Base-by-base conservation (phyloP, 1,284 basidiomycete genomes). In the Malassezia sp. region DNA sequence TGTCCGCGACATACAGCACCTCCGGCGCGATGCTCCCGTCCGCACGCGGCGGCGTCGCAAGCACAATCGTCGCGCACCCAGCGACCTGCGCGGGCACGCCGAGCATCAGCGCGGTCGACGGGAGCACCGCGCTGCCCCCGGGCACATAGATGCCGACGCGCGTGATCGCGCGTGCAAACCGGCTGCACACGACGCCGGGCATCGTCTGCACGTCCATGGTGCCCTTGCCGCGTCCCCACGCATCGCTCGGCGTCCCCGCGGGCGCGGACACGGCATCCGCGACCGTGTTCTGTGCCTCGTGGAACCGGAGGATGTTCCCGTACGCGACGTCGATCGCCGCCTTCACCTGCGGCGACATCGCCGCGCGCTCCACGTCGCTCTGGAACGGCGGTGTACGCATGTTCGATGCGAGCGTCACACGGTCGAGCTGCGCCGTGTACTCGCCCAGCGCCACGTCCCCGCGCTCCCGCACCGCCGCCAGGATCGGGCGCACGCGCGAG, bases 51-150 rank as follows among this genome's bases (percentile, higher is more conserved):
- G 93, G 93, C 1, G 93, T 96, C 3, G 93, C 90, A 46, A 99
- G 77, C 26, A 96, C 84, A 53, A 96, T 83, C 59, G 87, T 81
- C 47, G 80, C 80, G 74, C 93, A 97, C 3, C 86, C 85, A 0
- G 93, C 93, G 9, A 97, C 93, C 71, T 96, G 90, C 1, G 93
- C 93, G 3, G 93, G 93, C 15, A 96, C 83, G 56, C 91, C 91
- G 22, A 99, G 80, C 90, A 96, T 96, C 57, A 99, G 78, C 5
- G 93, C 93, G 3, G 93, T 97, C 3, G 87, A 91, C 10, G 93
- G 93, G 20, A 99, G 76, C 36, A 97, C 80, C 1, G 93, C 93
- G 1, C 91, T 96, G 27, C 93, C 93, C 22, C 93, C 93, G 1
- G 93, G 93, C 2, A 99, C 86, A 73, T 99, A 99, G 40, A 99